Base-by-base conservation (phyloP, 164 flowering plant genomes). In the Aristolochia californica region DNA sequence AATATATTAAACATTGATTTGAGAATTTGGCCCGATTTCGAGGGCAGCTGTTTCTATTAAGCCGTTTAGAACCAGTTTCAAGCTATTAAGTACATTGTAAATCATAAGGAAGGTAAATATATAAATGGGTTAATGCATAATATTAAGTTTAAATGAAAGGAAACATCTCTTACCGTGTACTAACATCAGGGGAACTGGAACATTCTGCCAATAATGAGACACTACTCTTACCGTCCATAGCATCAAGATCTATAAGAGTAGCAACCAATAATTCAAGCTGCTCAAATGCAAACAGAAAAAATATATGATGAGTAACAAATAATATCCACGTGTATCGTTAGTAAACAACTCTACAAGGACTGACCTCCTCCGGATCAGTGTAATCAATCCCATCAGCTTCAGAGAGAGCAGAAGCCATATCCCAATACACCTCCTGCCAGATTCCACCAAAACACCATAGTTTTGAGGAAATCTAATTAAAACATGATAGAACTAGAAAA, bases 171-270 rank as follows among this genome's bases (percentile, higher is more conserved):
- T 65, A 88, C 97, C 96, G 83, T n/a, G 91, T 88, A 67, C 71
- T 79, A 66, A 70, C 91, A 70, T 93, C 91, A 59, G 98, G 95
- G 54, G 98, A 93, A 59, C 78, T 88, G 59, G 97, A 93, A 68
- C 97, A 87, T 60, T 93, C 98, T 1, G 82, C 97, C 70, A 93
- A 67, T 45, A 93, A 62, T 3, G 95, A 85, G 20, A 77, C 95
- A 70, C 97, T 87, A 48, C 85, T 82, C 80, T 93, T 93, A 53
- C 98, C 94, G 78, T 93, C 98, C 98, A 93, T 88, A 44, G 98
- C 98, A 76, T 93, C 98, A 66, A 93, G 98, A 75, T 87, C 97
- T 43, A 93, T 93, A 45, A 93, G 98, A 48, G 95, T 75, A 57
- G 87, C 60, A 56, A 93, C 69, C 64, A 93, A 66, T 70, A 87